Base-by-base conservation (phyloP, 2,329 filamentous ascomycete genomes). In the Botryotinia calthae region DNA sequence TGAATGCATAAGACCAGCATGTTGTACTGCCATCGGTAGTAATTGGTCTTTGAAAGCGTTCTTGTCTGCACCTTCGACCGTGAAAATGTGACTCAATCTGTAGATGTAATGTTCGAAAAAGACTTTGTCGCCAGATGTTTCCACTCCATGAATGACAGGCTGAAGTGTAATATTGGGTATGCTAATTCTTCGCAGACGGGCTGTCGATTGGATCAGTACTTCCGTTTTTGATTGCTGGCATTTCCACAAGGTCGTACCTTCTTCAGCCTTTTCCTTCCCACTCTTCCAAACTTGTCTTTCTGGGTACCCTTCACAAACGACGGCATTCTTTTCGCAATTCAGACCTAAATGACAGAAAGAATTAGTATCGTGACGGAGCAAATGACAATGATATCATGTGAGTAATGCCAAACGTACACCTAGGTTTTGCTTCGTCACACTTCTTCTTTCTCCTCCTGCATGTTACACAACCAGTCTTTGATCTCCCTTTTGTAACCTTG, bases 271-370 rank as follows among this genome's bases (percentile, higher is more conserved):
- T 81, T 95, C 92, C 80, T 89, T 93, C 42, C 94, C 93, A 79
- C 93, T 95, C 81, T 91, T 93, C 94, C 94, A 97, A 70, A 94
- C 88, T 73, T 93, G 91, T 81, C 94, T 94, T 75, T 93, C 91
- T 68, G 93, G 93, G 80, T 97, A 97, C 20, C 94, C 94, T 82
- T 97, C 94, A 80, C 94, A 97, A 20, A 95, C 89, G 20, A 97
- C 93, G 14, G 94, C 93, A 81, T 97, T 97, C 86, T 97, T 97
- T 83, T 96, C 91, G 80, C 94, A 97, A 79, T 97, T 97, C 82
- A 93, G 86, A 78, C 93, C 91, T 94, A 73, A 72, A 76, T 20
- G 25, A 42, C 12, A 31, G 22, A 25, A 20, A 63, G 16, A 5
- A 63, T 70, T 54, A 70, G 68, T 40, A 48, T 48, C 8, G 25